Conservation (phyloP, 257 asterid species). For the Lithospermum erythrorhizon region DNA sequence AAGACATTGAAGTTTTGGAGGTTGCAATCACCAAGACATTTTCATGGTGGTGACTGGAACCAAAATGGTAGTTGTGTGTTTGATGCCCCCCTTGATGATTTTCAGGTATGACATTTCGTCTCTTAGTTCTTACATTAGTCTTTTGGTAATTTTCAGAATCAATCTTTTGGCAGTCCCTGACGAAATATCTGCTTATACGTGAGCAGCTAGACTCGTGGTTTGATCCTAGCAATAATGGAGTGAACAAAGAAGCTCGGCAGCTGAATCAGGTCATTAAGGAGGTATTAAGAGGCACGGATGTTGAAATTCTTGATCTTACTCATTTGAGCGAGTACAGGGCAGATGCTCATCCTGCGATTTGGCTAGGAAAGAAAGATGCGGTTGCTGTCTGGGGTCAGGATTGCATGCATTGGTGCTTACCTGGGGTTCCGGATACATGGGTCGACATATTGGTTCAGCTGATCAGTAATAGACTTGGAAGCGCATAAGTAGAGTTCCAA, state of each 20-base stretch:
- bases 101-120: conserved; percentile 36
- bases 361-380: conserved; percentile 92
- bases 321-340: conserved; percentile 82
- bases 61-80: conserved; percentile 90
- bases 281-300: conserved; percentile 39
- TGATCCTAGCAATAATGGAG: conserved; percentile 67
- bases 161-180: neutral
- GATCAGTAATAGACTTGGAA: conserved; percentile 36
- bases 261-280: conserved; percentile 55
- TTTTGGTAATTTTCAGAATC: conserved; percentile 4
- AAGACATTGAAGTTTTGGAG: conserved; percentile 71
- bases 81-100: conserved; percentile 56
- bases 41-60: conserved; percentile 95
- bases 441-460: conserved; percentile 70
- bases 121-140: neutral
- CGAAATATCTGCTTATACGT: conserved; percentile 17
- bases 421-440: conserved; percentile 97
- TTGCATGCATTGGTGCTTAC: conserved; percentile 99
- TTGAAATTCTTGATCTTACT: conserved; percentile 49
- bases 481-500: conserved; percentile 4
- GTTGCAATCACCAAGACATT: conserved; percentile 92
- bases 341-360: conserved; percentile 90
- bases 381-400: conserved; percentile 93
- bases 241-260: conserved; percentile 75
- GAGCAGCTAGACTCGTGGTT: conserved; percentile 86